A percentile compares a stretch with the other conserved stretches of the same genome.
These are phyloP conservation scores for Ceratobasidium sp. DNA, from an alignment of 1,284 basidiomycete species.

Conservation along the genomic window DNA sequence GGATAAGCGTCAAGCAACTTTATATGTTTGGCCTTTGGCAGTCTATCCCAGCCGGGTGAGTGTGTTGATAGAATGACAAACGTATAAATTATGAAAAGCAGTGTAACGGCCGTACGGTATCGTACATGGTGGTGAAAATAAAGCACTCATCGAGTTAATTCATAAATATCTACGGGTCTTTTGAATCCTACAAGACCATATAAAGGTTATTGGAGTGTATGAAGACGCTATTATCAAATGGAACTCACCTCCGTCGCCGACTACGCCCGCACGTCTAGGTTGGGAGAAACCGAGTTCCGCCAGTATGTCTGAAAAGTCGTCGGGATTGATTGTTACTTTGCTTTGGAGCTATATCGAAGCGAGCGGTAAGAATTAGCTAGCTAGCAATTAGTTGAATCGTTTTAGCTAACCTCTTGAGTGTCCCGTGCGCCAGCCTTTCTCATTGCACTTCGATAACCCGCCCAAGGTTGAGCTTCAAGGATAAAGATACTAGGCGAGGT, in stretches of 20 bases:
- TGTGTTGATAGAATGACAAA: too few relatives aligned
- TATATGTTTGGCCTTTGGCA: too few relatives aligned
- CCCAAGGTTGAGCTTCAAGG: constrained; percentile 82
- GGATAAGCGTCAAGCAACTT: too few relatives aligned
- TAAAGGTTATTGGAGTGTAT: constrained; percentile 10
- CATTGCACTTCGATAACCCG: constrained; percentile 77
- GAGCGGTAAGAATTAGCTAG: not conserved
- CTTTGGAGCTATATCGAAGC: not conserved
- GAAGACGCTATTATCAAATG: constrained; percentile 46
- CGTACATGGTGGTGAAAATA: too few relatives aligned
- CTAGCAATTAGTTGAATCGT: not conserved
- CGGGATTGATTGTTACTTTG: constrained; percentile 55
- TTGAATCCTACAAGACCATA: not conserved
- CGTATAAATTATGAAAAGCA: too few relatives aligned
- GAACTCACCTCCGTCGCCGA: constrained; percentile 67
- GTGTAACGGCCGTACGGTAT: too few relatives aligned
- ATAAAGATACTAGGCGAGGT: constrained; percentile 59
- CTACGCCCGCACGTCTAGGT: constrained; percentile 60
- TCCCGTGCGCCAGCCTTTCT: constrained; percentile 59
- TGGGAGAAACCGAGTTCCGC: constrained; percentile 67
- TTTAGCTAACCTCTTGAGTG: not conserved
- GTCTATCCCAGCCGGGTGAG: too few relatives aligned
- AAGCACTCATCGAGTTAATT: too few relatives aligned
- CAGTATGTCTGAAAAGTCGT: constrained; percentile 66
- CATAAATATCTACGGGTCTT: constrained; percentile 24